Base-by-base conservation (phyloP, 2,329 filamentous ascomycete genomes). In the Fusarium chuoi region DNA sequence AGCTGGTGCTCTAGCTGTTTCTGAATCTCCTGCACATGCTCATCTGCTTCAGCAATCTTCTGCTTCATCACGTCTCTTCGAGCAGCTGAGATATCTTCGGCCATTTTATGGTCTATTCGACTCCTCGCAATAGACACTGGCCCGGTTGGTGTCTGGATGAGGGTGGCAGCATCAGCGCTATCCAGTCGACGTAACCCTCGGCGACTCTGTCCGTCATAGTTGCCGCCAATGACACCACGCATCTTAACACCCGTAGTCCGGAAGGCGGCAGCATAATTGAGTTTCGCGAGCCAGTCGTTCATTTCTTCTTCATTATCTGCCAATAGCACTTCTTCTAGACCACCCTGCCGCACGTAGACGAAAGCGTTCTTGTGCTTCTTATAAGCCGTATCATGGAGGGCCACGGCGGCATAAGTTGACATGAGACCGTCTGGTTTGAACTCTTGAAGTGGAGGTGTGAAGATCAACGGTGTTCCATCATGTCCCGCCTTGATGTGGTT, bases 311-410 rank as follows among this genome's bases (percentile, higher is more conserved):
- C 96, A 60, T 91, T 94, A 77, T 98, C 95, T 10, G 96, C 96
- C 24, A 98, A 85, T 42, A 99, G 92, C 2, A 96, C 92, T 80
- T 99, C 96, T 78, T 99, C 96, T 44, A 95, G 86, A 2, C 94
- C 93, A 57, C 93, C 93, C 73, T 96, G 94, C 36, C 94, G 91
- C 68, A 98, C 93, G 77, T 98, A 96, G 20, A 95, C 88, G 79
- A 99, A 98, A 0, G 96, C 94, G 81, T 98, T 91, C 83, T 98
- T 99, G 83, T 99, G 96, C 81, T 94, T 96, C 82, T 92, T 97
- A 82, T 99, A 99, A 14, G 89, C 93, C 6, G 89, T 88, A 81
- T 99, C 96, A 46, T 94, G 87, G 44, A 99, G 86, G 15, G 96
- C 95, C 38, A 99, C 95, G 1, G 95, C 94, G 71, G 96, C 93